phyloP scores from a whole-genome alignment of 345 rosid species.

The Hibiscus mutabilis region DNA sequence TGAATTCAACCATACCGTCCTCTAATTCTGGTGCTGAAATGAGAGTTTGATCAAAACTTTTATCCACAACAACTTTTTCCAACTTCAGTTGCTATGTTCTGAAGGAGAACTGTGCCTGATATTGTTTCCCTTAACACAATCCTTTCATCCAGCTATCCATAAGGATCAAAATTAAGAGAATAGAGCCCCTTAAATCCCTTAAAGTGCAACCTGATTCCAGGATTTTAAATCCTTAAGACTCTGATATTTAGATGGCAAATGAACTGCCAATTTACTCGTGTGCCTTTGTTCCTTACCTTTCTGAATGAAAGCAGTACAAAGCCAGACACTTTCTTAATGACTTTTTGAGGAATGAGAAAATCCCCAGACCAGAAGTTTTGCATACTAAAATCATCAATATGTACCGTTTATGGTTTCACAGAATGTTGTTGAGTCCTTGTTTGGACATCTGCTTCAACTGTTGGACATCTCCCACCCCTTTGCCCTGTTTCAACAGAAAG shows the following conservation, averaged over 20 bases:
- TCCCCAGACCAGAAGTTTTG: not conserved
- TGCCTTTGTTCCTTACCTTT: not conserved
- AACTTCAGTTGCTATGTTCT: not conserved
- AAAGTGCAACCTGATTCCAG: not conserved
- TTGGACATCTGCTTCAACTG: not conserved
- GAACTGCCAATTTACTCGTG: not conserved
- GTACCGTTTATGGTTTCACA: not conserved
- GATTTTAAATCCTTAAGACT: not conserved
- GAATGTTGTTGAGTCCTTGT: not conserved
- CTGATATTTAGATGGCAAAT: not conserved
- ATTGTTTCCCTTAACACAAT: not conserved
- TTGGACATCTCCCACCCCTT: not conserved
- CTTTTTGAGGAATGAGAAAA: not conserved
- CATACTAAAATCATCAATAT: not conserved
- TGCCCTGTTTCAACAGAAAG: not conserved
- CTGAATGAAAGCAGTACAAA: not conserved
- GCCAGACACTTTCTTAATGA: not conserved
- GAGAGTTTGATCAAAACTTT: not conserved
- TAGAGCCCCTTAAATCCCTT: not conserved
- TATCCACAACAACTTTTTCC: not conserved
- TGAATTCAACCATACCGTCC: not conserved
- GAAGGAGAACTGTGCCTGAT: not conserved
- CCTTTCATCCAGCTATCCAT: not conserved
- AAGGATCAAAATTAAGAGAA: not conserved
- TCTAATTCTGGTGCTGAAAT: not conserved